Percentiles rank a stretch among this genome's conserved stretches.
phyloP scores from a whole-genome alignment of 106 monocot species.

The Phalaenopsis aphrodite region DNA sequence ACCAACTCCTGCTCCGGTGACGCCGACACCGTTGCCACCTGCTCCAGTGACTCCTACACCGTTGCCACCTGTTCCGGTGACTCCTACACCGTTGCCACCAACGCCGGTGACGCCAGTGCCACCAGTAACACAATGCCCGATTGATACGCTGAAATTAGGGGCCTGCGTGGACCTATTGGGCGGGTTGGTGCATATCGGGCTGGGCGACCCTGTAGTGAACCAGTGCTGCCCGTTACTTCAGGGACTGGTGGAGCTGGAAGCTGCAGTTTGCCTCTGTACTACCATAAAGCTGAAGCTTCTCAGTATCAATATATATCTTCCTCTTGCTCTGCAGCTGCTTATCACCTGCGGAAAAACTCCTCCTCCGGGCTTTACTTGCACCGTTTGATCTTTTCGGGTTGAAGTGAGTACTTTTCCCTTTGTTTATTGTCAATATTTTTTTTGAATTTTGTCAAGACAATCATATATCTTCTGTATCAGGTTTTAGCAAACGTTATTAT shows the following conservation, averaged over 20 bases:
- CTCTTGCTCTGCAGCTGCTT: constrained; percentile 54
- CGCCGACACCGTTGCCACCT: neutral
- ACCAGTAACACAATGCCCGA: constrained; percentile 27
- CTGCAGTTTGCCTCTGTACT: constrained; percentile 65
- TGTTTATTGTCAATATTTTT: neutral
- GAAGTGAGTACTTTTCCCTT: neutral
- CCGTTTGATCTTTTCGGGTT: constrained; percentile 11
- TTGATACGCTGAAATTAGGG: constrained; percentile 50
- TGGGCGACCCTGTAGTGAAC: constrained; percentile 49
- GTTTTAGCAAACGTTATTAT: no score
- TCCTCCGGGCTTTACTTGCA: constrained; percentile 60
- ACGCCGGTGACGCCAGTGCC: constrained; percentile 6
- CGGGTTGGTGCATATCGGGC: constrained; percentile 45
- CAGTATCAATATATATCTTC: constrained; percentile 49
- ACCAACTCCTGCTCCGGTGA: constrained; percentile 1
- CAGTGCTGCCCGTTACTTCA: constrained; percentile 54
- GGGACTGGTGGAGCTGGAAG: constrained; percentile 58
- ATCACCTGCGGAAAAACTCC: constrained; percentile 55
- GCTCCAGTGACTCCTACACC: constrained; percentile 3
- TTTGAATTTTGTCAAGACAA: neutral
- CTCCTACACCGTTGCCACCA: neutral
- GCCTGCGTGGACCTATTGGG: constrained; percentile 71
- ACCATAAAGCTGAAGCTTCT: constrained; percentile 60
- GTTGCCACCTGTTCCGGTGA: neutral
- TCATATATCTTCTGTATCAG: neutral